A percentile compares a stretch with the other conserved stretches of the same genome.
Evolutionary conservation across 257 asterid genomes (phyloP).

Genomic region (Rehmannia glutinosa): DNA sequence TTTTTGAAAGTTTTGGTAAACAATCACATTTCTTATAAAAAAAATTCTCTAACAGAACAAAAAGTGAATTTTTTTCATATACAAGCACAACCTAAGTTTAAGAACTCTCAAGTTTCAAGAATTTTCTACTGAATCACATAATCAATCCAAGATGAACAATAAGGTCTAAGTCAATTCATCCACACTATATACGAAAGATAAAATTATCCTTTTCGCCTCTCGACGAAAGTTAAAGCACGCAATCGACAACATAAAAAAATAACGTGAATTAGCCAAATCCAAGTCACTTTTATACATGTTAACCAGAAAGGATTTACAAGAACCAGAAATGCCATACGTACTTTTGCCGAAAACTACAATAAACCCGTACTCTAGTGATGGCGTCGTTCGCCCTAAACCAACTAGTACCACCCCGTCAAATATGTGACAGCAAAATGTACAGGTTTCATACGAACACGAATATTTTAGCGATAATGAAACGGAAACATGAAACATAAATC

Average conservation of each 20-base stretch:
- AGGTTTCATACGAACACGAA: neutral
- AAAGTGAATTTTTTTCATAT: too few species aligned
- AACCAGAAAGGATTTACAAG: conserved; percentile 20
- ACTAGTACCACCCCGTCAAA: neutral
- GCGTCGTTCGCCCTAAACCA: neutral
- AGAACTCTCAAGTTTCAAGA: too few species aligned
- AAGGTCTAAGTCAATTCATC: too few species aligned
- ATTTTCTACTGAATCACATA: too few species aligned
- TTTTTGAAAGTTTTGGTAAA: too few species aligned
- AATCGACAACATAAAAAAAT: neutral
- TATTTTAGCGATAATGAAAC: neutral
- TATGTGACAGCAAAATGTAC: neutral
- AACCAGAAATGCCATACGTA: too few species aligned
- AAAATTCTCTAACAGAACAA: too few species aligned
- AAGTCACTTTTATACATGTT: conserved; percentile 10
- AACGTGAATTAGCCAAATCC: conserved; percentile 2
- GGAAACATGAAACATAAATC: conserved; percentile 1
- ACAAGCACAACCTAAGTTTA: too few species aligned
- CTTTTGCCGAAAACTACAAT: neutral
- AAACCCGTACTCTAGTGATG: neutral
- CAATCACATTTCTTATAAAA: too few species aligned
- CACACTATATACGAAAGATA: too few species aligned
- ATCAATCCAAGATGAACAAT: too few species aligned
- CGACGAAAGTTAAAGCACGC: neutral
- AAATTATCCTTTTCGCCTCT: too few species aligned